Evolutionary conservation across 1,139 yeast genomes (phyloP).

Genomic region (Yamadazyma friedrichii): DNA sequence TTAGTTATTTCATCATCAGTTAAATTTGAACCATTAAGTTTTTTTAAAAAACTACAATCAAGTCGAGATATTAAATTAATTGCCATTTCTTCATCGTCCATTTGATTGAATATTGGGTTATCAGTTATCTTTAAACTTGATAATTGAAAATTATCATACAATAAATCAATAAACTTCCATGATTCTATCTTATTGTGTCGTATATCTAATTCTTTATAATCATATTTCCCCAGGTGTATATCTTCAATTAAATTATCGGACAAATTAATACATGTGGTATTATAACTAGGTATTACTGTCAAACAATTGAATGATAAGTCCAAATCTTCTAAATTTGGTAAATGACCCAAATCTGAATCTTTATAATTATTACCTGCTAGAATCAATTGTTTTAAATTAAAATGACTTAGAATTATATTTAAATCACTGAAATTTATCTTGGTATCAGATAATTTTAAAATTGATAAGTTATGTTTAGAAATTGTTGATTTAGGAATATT

Average conservation of each 20-base stretch:
- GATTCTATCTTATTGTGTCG: slow-evolving; percentile 41
- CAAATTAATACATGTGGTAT: slow-evolving; percentile 17
- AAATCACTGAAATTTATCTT: slow-evolving; percentile 23
- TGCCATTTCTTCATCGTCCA: slow-evolving; percentile 20
- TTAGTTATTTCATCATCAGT: slow-evolving; percentile 49
- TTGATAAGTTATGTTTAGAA: slow-evolving; percentile 16
- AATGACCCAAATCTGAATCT: slow-evolving; percentile 20
- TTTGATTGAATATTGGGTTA: slow-evolving; percentile 47
- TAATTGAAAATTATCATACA: slow-evolving; percentile 33
- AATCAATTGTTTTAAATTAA: slow-evolving; percentile 40
- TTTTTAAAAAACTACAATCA: slow-evolving; percentile 19
- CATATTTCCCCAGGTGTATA: slow-evolving; percentile 4
- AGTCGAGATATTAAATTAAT: slow-evolving; percentile 52
- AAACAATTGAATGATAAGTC: slow-evolving; percentile 50
- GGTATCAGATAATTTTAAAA: slow-evolving; percentile 33
- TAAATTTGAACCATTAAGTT: slow-evolving; percentile 59
- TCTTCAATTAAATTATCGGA: slow-evolving; percentile 26
- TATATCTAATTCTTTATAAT: slow-evolving; percentile 37
- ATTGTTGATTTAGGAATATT: slow-evolving; percentile 25
- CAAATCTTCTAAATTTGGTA: slow-evolving; percentile 20
- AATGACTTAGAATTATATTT: slow-evolving; percentile 25
- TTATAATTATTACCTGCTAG: slow-evolving; percentile 48
- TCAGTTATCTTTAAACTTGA: slow-evolving; percentile 45
- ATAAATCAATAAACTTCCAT: slow-evolving; percentile 51
- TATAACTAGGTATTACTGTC: slow-evolving; percentile 26